These are phyloP conservation scores for Zalaria obscura DNA, from an alignment of 2,329 filamentous ascomycete species.

Conservation along the genomic window DNA sequence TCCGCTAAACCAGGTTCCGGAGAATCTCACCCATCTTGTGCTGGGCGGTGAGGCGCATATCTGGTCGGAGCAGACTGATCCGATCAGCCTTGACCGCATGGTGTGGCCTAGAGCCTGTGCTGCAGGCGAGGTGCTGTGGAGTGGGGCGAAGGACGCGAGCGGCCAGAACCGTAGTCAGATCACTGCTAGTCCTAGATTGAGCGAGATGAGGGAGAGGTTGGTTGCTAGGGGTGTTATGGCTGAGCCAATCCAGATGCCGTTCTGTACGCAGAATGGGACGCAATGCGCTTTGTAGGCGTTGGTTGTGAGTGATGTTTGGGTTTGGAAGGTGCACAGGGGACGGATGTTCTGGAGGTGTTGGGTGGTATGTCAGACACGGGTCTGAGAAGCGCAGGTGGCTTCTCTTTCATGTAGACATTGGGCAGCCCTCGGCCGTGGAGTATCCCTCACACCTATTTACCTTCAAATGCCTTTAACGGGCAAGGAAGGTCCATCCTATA, in stretches of 20 bases:
- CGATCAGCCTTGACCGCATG: conserved; percentile 58
- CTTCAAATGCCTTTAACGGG: too few species aligned
- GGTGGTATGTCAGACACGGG: too few species aligned
- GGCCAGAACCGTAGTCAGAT: conserved; percentile 60
- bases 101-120: conserved; percentile 67
- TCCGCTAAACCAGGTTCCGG: conserved; percentile 50
- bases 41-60: conserved; percentile 70
- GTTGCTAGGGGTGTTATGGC: conserved; percentile 52
- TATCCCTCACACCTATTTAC: too few species aligned
- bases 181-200: conserved; percentile 53
- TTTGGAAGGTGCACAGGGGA: too few species aligned
- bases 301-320: too few species aligned
- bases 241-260: conserved; percentile 57
- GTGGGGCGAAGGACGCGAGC: conserved; percentile 48
- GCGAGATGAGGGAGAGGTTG: conserved; percentile 64
- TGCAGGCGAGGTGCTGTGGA: conserved; percentile 70
- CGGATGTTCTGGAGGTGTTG: too few species aligned
- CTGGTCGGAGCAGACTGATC: conserved; percentile 69
- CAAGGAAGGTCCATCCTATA: too few species aligned
- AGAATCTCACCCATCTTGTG: conserved; percentile 49
- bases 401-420: too few species aligned
- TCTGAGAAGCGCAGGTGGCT: too few species aligned
- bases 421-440: too few species aligned
- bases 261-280: conserved; percentile 49
- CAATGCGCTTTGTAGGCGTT: conserved; percentile 22